A percentile compares a stretch with the other conserved stretches of the same genome.
phyloP scores from a whole-genome alignment of 257 asterid species.

The Echium plantagineum region DNA sequence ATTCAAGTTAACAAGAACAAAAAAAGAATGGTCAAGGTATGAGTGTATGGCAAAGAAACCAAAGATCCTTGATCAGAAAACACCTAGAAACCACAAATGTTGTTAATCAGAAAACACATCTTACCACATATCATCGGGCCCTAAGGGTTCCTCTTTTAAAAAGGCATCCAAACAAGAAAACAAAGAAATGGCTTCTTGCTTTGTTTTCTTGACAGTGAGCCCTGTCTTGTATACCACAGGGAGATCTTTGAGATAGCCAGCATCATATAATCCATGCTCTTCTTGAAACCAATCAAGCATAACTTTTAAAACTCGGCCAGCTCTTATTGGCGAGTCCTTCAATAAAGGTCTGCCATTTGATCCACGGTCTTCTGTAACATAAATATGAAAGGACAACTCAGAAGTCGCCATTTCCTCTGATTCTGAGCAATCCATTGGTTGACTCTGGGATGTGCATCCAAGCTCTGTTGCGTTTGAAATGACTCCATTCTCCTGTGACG shows the following conservation, averaged over 20 bases:
- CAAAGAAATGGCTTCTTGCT: slow-evolving; percentile 79
- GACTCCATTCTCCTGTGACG: slow-evolving; percentile 30
- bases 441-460: slow-evolving; percentile 18
- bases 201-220: slow-evolving; percentile 62
- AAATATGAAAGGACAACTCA: slow-evolving; percentile 55
- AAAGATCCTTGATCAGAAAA: no score
- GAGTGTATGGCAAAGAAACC: neutral
- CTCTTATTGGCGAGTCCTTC: slow-evolving; percentile 50
- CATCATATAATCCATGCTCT: slow-evolving; percentile 54
- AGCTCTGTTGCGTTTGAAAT: slow-evolving; percentile 21
- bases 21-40: neutral
- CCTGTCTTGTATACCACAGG: slow-evolving; percentile 80
- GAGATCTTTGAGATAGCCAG: slow-evolving; percentile 61
- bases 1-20: slow-evolving; percentile 6
- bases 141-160: slow-evolving; percentile 89
- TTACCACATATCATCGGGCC: slow-evolving; percentile 99
- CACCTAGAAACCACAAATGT: neutral
- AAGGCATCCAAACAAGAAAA: slow-evolving; percentile 94
- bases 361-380: slow-evolving; percentile 59
- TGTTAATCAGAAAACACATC: slow-evolving; percentile 1
- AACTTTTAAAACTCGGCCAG: slow-evolving; percentile 40
- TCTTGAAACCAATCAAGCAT: slow-evolving; percentile 73
- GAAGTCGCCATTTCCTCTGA: slow-evolving; percentile 36
- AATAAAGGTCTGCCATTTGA: slow-evolving; percentile 43
- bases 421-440: slow-evolving; percentile 31